Conservation (phyloP, 2,329 filamentous ascomycete species). For the Blastomyces emzantsi region DNA sequence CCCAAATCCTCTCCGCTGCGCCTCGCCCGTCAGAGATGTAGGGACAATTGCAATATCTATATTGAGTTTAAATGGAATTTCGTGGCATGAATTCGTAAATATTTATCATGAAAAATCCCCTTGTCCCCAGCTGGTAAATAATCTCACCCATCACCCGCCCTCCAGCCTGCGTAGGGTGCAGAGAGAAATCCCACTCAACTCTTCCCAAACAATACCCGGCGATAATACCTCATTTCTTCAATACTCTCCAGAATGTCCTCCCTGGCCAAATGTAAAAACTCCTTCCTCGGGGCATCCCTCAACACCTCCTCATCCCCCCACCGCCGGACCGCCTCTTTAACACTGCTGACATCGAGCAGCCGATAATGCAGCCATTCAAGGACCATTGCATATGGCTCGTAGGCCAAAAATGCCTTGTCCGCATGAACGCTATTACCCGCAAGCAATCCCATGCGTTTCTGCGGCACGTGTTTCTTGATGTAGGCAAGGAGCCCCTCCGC, state of each 20-base stretch:
- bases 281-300: constrained; percentile 59
- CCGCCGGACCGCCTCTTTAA: constrained; percentile 81
- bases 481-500: constrained; percentile 67
- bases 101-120: not conserved
- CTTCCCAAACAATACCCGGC: constrained; percentile 54
- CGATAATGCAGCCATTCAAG: constrained; percentile 76
- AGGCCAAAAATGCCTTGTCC: constrained; percentile 70
- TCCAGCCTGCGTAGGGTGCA: not conserved
- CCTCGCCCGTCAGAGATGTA: not conserved
- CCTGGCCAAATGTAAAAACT: constrained; percentile 67
- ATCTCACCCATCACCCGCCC: not conserved
- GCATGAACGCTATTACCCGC: constrained; percentile 92
- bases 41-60: not conserved
- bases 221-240: constrained; percentile 78
- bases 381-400: constrained; percentile 63
- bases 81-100: not conserved
- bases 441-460: constrained; percentile 58
- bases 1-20: not conserved
- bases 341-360: constrained; percentile 80
- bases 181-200: not conserved
- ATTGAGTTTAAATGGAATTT: not conserved
- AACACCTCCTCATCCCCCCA: constrained; percentile 62
- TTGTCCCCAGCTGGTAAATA: not conserved
- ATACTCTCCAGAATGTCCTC: constrained; percentile 95
- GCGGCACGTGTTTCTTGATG: constrained; percentile 61